phyloP scores from a whole-genome alignment of 2,329 filamentous ascomycete genomes.

The Ampelomyces quisqualis region DNA sequence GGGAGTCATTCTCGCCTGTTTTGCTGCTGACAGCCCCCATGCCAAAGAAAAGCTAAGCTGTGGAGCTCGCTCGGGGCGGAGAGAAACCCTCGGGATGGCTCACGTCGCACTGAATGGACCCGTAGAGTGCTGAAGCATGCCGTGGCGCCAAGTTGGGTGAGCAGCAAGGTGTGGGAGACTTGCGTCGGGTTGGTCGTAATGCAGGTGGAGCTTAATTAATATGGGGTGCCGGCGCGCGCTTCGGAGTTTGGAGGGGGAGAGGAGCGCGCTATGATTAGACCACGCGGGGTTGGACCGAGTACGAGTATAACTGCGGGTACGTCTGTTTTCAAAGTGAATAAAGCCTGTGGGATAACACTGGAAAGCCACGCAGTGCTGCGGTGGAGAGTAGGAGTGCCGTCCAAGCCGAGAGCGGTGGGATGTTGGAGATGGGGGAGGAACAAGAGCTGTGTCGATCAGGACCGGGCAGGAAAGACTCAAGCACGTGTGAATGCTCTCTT shows the following conservation, averaged over 20 bases:
- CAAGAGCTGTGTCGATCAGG: conserved; percentile 19
- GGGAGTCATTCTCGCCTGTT: conserved; percentile 70
- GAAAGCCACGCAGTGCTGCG: conserved; percentile 3
- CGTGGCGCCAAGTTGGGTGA: conserved; percentile 23
- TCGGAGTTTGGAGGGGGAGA: conserved; percentile 21
- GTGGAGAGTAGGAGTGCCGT: no score
- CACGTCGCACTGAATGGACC: conserved; percentile 26
- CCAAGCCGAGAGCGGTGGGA: no score
- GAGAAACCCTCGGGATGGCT: conserved; percentile 16
- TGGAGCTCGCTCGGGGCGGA: conserved; percentile 11
- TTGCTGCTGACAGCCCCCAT: conserved; percentile 95
- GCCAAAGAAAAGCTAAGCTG: conserved; percentile 20
- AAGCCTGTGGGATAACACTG: conserved; percentile 25
- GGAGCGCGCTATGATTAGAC: conserved; percentile 21
- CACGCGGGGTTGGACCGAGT: conserved; percentile 14
- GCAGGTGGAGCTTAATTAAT: conserved; percentile 30
- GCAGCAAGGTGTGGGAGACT: conserved; percentile 5
- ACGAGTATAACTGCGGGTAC: conserved; percentile 13
- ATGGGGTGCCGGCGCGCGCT: conserved; percentile 31
- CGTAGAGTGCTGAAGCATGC: conserved; percentile 33
- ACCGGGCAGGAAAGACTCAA: conserved; percentile 15
- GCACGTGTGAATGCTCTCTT: conserved; percentile 7
- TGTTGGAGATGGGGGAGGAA: background rate
- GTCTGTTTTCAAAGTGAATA: conserved; percentile 16
- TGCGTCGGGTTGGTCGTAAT: conserved; percentile 13